Evolutionary conservation across 352 stramenopile genomes (phyloP).

Genomic region (Peronospora belbahrii): DNA sequence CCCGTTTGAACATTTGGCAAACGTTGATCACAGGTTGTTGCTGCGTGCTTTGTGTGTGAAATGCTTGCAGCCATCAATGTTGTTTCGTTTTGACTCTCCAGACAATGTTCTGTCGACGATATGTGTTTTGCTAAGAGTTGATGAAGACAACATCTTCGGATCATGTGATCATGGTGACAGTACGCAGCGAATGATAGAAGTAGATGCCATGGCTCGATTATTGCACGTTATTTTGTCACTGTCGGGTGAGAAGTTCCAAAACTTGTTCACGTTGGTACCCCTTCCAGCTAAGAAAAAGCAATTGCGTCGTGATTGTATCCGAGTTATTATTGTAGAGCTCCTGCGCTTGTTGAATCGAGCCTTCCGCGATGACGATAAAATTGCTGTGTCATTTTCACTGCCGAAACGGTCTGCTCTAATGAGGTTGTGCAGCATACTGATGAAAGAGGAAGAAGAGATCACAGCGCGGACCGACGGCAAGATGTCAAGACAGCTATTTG

Average conservation of each 20-base stretch:
- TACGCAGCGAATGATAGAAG: constrained; percentile 10
- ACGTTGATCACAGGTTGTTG: constrained; percentile 16
- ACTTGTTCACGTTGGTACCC: constrained; percentile 26
- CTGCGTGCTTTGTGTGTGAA: constrained; percentile 29
- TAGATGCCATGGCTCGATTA: constrained; percentile 28
- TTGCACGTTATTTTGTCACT: constrained; percentile 33
- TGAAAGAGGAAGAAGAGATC: constrained; percentile 68
- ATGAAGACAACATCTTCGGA: neutral
- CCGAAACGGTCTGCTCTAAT: constrained; percentile 33
- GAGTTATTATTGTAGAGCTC: constrained; percentile 30
- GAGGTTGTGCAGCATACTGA: constrained; percentile 38
- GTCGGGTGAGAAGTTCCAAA: constrained; percentile 23
- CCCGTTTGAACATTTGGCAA: constrained; percentile 5
- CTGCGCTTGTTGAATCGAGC: constrained; percentile 34
- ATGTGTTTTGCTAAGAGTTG: constrained; percentile 15
- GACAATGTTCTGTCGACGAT: constrained; percentile 37
- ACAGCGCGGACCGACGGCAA: constrained; percentile 37
- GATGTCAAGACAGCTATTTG: constrained; percentile 37
- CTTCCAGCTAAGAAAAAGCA: constrained; percentile 41
- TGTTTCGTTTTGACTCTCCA: constrained; percentile 54
- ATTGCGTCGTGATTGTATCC: constrained; percentile 37
- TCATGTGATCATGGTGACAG: neutral
- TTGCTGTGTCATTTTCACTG: constrained; percentile 9
- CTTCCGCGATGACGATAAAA: constrained; percentile 3
- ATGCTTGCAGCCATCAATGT: constrained; percentile 39